Percentiles rank a stretch among this genome's conserved stretches.
Evolutionary conservation across 129 eudicot species (phyloP).

Genomic region (Escallonia rubra): DNA sequence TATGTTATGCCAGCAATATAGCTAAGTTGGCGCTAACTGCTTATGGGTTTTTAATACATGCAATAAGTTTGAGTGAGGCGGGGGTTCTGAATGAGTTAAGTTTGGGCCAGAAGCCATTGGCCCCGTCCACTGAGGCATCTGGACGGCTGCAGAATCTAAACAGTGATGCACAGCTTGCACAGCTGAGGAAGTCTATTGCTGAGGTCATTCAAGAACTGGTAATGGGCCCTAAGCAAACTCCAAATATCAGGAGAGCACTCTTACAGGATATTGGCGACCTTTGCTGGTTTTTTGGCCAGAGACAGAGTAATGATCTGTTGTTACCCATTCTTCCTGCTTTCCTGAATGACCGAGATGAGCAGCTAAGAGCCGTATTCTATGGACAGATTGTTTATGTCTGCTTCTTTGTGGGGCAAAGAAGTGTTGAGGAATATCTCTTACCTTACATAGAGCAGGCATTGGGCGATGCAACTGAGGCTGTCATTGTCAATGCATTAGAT

Average conservation of each 20-base stretch:
- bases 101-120: conserved; percentile 37
- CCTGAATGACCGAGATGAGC: conserved; percentile 87
- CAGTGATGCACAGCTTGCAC: conserved; percentile 72
- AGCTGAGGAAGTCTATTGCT: conserved; percentile 79
- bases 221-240: conserved; percentile 98
- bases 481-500: conserved; percentile 76
- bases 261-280: conserved; percentile 83
- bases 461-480: conserved; percentile 74
- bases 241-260: conserved; percentile 91
- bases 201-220: conserved; percentile 98
- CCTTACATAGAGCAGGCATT: conserved; percentile 97
- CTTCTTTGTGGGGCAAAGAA: conserved; percentile 91
- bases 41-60: conserved; percentile 83
- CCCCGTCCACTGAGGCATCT: conserved; percentile 26
- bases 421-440: conserved; percentile 95
- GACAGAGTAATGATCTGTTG: conserved; percentile 81
- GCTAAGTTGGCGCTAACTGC: conserved; percentile 91
- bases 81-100: conserved; percentile 77
- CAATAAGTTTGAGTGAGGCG: conserved; percentile 93
- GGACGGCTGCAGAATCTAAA: conserved; percentile 37
- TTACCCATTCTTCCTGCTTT: conserved; percentile 94
- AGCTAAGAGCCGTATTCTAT: conserved; percentile 79
- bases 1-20: conserved; percentile 89
- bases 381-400: conserved; percentile 81
- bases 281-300: conserved; percentile 96